Base-by-base conservation (phyloP, 352 stramenopile species). In the Phytophthora pinifolia region DNA sequence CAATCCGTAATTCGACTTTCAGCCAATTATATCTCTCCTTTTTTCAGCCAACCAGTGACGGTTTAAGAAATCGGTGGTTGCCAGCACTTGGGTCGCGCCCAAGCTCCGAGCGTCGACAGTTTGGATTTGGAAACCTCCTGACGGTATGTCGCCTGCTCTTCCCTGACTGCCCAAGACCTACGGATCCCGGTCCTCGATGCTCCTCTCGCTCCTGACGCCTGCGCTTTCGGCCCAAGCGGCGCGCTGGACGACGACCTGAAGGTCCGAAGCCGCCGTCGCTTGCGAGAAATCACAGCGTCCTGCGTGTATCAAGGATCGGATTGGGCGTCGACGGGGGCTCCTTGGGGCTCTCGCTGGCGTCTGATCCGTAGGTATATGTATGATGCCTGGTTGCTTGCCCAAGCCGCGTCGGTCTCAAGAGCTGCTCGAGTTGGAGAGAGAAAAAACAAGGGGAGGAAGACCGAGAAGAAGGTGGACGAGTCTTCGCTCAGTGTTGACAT, bases 261-360 rank as follows among this genome's bases (percentile, higher is more conserved):
- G 31, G 30, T 58, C 25, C 20, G 32, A 50, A 46, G 42, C 44
- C 63, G 50, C 52, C 62, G 68, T 71, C 67, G 64, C 60, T 67
- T 68, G 67, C 64, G 66, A 71, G 65, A 59, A 79, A 57, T 65
- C 50, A 46, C 59, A 55, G 72, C 68, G 71, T 73, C 42, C 49
- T 64, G 70, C 76, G 76, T 82, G 74, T 92, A 92, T 92, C 82
- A 76, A 92, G 82, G 82, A 92, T 92, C 82, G 82, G 82, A 92
- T 85, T 73, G 55, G 62, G 60, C 12, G 44, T 48, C 18, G 14
- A 22, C 25, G 15, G n/a, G 37, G 44, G 29, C 43, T 54, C 32
- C 5, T 29, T 62, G 27, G 43, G 27, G 34, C 42, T 45, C 15
- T 34, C 29, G 34, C 38, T 51, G 27, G 25, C 46, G 34, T 44